These are phyloP conservation scores for Leptomonas pyrrhocoris DNA, from an alignment of 208 protist species.

Conservation along the genomic window DNA sequence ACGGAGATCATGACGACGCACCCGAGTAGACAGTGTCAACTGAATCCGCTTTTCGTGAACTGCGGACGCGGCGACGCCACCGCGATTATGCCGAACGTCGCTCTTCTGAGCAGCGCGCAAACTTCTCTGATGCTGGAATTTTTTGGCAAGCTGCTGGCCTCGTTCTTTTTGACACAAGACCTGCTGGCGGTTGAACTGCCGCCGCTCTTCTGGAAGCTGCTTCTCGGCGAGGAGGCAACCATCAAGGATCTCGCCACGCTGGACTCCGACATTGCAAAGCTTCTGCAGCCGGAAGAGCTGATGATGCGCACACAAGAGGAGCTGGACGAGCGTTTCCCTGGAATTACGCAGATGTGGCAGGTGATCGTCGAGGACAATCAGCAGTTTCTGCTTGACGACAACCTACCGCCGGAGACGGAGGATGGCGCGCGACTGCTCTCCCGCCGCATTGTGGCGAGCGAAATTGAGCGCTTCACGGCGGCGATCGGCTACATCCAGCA, in stretches of 20 bases:
- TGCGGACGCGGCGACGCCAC: constrained; percentile 63
- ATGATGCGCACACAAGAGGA: constrained; percentile 74
- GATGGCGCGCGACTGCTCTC: constrained; percentile 61
- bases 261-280: constrained; percentile 60
- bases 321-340: constrained; percentile 84
- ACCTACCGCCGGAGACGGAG: constrained; percentile 54
- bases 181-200: constrained; percentile 93
- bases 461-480: constrained; percentile 69
- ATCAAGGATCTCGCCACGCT: constrained; percentile 65
- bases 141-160: constrained; percentile 93
- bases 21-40: constrained; percentile 76
- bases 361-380: constrained; percentile 47
- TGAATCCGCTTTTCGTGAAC: constrained; percentile 89
- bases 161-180: constrained; percentile 90
- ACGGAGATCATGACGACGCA: constrained; percentile 89
- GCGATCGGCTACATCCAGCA: constrained; percentile 76
- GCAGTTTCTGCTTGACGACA: constrained; percentile 39
- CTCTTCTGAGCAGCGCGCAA: constrained; percentile 56
- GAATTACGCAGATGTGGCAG: constrained; percentile 57
- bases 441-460: constrained; percentile 59
- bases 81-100: constrained; percentile 79
- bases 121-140: constrained; percentile 92
- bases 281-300: constrained; percentile 62
- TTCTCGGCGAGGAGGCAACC: constrained; percentile 73
- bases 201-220: constrained; percentile 92